Evolutionary conservation across 257 asterid species (phyloP).

Genomic region (Petrea volubilis): DNA sequence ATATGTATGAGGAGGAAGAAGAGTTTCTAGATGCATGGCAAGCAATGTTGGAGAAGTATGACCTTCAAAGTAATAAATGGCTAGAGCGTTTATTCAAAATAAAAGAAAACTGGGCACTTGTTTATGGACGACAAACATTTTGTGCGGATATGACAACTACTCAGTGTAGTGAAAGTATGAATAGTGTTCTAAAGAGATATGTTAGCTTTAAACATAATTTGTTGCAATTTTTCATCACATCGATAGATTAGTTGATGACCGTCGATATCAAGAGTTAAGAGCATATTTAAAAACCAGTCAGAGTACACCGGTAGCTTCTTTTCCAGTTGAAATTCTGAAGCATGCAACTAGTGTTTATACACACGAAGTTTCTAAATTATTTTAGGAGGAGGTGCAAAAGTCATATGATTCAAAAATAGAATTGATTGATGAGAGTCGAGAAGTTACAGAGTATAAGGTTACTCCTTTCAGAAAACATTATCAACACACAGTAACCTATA

Average conservation of each 20-base stretch:
- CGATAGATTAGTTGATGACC: not conserved
- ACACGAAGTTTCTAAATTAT: not conserved
- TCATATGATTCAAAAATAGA: not conserved
- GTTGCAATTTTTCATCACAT: too few species aligned
- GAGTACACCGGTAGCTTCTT: not conserved
- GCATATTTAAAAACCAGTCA: not conserved
- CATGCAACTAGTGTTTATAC: slow-evolving; percentile 12
- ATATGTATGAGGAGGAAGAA: slow-evolving; percentile 1
- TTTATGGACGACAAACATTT: not conserved
- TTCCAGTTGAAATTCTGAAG: not conserved
- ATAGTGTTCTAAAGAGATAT: too few species aligned
- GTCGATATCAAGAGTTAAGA: not conserved
- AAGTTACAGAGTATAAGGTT: not conserved
- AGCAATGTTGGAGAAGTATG: not conserved
- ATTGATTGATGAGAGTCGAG: not conserved
- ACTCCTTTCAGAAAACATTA: not conserved
- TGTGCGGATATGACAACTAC: too few species aligned
- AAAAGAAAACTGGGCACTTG: too few species aligned
- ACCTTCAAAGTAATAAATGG: not conserved
- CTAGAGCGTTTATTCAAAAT: not conserved
- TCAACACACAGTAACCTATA: not conserved
- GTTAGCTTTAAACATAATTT: too few species aligned
- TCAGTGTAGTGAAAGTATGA: too few species aligned
- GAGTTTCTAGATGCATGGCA: slow-evolving; percentile 7
- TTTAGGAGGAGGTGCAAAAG: not conserved